phyloP scores from a whole-genome alignment of 2,329 filamentous ascomycete genomes.

The Cladosporium sp. region DNA sequence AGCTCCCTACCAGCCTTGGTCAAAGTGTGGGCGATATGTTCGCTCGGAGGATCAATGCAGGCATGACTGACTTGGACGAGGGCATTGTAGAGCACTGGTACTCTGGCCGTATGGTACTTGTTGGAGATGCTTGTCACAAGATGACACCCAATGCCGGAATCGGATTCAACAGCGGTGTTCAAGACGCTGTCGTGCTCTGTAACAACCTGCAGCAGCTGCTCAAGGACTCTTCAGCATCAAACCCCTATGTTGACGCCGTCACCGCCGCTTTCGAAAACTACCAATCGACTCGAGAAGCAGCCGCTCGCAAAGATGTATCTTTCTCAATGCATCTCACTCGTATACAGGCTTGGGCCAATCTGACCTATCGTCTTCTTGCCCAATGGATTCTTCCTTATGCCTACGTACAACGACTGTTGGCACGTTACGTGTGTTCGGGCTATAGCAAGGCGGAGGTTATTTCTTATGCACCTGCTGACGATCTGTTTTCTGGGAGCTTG shows the following conservation, averaged over 20 bases:
- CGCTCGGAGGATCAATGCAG: background rate
- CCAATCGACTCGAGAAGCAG: background rate
- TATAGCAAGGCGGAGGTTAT: background rate
- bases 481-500: background rate
- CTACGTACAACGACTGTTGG: background rate
- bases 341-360: background rate
- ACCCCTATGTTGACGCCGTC: background rate
- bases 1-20: background rate
- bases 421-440: background rate
- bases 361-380: background rate
- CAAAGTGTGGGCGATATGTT: background rate
- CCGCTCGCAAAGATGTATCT: background rate
- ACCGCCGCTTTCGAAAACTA: background rate
- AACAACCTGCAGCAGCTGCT: background rate
- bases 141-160: background rate
- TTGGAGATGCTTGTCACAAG: background rate
- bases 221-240: background rate
- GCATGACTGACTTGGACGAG: background rate
- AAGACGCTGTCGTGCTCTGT: conserved; percentile 16
- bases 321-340: background rate
- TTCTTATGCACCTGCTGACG: background rate
- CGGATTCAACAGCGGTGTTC: background rate
- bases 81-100: background rate
- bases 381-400: background rate
- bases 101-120: background rate